Percentiles rank a stretch among this genome's conserved stretches.
Evolutionary conservation across 352 stramenopile species (phyloP).

Genomic region (Pythium phragmiticola): DNA sequence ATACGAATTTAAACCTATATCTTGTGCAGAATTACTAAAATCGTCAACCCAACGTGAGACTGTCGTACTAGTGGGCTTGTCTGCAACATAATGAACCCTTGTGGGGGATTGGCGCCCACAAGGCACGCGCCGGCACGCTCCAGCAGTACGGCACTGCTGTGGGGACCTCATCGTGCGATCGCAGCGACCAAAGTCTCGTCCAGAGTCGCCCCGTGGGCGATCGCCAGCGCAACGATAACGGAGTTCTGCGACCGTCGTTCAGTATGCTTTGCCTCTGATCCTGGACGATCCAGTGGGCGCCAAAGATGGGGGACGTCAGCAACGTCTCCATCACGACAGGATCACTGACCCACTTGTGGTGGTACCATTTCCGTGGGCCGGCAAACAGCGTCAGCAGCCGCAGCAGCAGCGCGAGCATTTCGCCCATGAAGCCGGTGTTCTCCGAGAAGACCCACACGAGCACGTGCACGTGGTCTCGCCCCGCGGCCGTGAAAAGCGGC

Average conservation of each 20-base stretch:
- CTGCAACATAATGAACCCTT: too few species aligned
- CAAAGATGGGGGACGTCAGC: not conserved
- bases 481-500: not conserved
- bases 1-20: too few species aligned
- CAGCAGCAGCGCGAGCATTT: constrained; percentile 4
- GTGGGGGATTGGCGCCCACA: not conserved
- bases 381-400: not conserved
- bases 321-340: constrained; percentile 1
- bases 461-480: not conserved
- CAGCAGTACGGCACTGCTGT: not conserved
- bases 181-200: not conserved
- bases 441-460: constrained; percentile 6
- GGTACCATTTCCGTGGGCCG: not conserved
- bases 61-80: too few species aligned
- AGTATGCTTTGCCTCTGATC: not conserved
- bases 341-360: not conserved
- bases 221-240: not conserved
- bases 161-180: not conserved
- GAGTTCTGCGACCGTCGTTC: not conserved
- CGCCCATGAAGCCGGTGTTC: not conserved
- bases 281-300: not conserved
- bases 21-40: too few species aligned
- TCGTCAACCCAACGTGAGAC: too few species aligned
- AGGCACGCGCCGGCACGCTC: constrained; percentile 1
- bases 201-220: constrained; percentile 1